These are phyloP conservation scores for Erodium trifolium DNA, from an alignment of 441 rosid genomes.

Conservation along the genomic window DNA sequence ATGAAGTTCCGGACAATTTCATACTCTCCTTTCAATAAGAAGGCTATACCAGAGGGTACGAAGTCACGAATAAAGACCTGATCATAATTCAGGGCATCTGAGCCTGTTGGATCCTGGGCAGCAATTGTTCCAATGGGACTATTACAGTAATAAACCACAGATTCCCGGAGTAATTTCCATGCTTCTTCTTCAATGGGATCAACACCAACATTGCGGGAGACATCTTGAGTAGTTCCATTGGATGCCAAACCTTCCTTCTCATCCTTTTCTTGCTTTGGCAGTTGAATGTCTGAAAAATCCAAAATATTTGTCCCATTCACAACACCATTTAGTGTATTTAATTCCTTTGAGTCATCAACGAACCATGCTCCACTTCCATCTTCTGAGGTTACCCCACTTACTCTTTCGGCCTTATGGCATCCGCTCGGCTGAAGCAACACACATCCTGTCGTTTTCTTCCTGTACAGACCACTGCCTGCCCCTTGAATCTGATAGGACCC, in stretches of 20 bases:
- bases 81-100: slow-evolving; percentile 71
- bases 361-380: slow-evolving; percentile 39
- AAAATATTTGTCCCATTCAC: slow-evolving; percentile 19
- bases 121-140: slow-evolving; percentile 74
- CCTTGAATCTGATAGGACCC: slow-evolving; percentile 17
- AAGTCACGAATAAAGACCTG: slow-evolving; percentile 79
- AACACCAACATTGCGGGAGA: slow-evolving; percentile 28
- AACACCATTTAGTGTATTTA: slow-evolving; percentile 29
- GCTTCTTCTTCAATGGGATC: slow-evolving; percentile 74
- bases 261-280: slow-evolving; percentile 25
- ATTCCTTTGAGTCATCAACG: slow-evolving; percentile 36
- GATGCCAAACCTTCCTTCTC: slow-evolving; percentile 23
- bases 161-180: slow-evolving; percentile 62
- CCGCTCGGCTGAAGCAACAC: slow-evolving; percentile 36
- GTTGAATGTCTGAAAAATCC: slow-evolving; percentile 29
- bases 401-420: slow-evolving; percentile 44
- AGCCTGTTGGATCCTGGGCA: slow-evolving; percentile 73
- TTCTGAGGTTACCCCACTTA: slow-evolving; percentile 27
- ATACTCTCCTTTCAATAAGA: slow-evolving; percentile 83
- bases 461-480: slow-evolving; percentile 17
- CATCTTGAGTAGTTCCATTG: slow-evolving; percentile 24
- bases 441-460: slow-evolving; percentile 17
- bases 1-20: slow-evolving; percentile 89
- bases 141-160: slow-evolving; percentile 60
- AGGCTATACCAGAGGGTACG: slow-evolving; percentile 82